Conservation (phyloP, 495 filamentous ascomycete genomes). For the Thermochaetoides thermophila region DNA sequence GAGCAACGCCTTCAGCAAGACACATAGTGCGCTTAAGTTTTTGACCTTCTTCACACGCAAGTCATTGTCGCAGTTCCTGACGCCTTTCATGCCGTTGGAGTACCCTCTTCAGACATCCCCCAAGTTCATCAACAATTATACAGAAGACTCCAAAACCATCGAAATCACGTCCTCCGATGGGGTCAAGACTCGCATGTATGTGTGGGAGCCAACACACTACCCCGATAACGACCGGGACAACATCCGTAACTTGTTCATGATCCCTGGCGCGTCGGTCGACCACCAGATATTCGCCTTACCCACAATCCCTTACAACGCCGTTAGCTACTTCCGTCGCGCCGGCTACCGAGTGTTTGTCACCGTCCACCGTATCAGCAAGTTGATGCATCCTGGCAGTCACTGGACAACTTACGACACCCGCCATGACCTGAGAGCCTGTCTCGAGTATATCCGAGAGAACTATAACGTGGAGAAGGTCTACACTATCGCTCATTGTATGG, state of each 20-base stretch:
- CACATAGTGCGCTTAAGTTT: conserved; percentile 32
- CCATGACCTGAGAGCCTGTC: conserved; percentile 43
- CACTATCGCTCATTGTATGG: conserved; percentile 52
- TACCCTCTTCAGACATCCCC: conserved; percentile 33
- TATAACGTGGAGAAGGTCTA: conserved; percentile 32
- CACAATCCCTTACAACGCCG: conserved; percentile 47
- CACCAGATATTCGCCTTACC: conserved; percentile 51
- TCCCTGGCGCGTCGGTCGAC: conserved; percentile 48
- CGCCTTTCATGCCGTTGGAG: conserved; percentile 38
- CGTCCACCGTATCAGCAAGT: conserved; percentile 46
- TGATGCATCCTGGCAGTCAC: conserved; percentile 34
- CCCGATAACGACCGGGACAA: conserved; percentile 15
- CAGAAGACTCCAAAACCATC: conserved; percentile 22
- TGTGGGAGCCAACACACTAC: conserved; percentile 36
- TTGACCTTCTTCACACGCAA: conserved; percentile 43
- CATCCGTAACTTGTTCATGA: conserved; percentile 39
- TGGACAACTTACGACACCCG: conserved; percentile 49
- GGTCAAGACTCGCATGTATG: conserved; percentile 36
- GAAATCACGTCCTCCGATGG: conserved; percentile 34
- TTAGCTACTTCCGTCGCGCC: conserved; percentile 47
- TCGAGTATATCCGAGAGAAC: conserved; percentile 36
- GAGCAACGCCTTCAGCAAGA: conserved; percentile 26
- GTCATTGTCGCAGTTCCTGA: conserved; percentile 38
- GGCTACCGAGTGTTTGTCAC: conserved; percentile 45
- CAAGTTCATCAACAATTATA: conserved; percentile 37